Evolutionary conservation across 176 grass and related monocot species (phyloP).

Genomic region (Pontederia crassipes): DNA sequence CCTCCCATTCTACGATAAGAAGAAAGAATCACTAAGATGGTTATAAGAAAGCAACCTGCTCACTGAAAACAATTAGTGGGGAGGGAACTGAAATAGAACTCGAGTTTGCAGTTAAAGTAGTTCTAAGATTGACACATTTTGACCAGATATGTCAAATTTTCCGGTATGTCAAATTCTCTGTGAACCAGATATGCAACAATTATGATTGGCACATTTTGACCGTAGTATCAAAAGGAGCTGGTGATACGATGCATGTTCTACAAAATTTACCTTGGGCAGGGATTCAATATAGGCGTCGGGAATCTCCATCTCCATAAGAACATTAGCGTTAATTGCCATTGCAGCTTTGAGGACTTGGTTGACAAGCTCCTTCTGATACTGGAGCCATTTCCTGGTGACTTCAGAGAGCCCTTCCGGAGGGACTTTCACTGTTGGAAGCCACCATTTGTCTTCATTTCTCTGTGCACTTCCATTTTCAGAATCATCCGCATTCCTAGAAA

Average conservation of each 20-base stretch:
- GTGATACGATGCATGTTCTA: not conserved
- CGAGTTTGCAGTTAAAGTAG: too few species aligned
- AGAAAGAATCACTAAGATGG: not conserved
- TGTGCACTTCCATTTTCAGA: conserved; percentile 35
- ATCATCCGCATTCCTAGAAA: conserved; percentile 57
- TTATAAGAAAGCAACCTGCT: too few species aligned
- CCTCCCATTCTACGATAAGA: conserved; percentile 51
- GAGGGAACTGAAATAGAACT: too few species aligned
- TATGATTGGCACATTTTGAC: too few species aligned
- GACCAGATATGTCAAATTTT: too few species aligned
- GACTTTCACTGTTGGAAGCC: conserved; percentile 80
- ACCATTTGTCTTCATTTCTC: conserved; percentile 82
- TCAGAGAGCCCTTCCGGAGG: conserved; percentile 42
- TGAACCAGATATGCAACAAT: too few species aligned
- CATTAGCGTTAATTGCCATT: conserved; percentile 97
- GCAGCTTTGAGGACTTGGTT: conserved; percentile 96
- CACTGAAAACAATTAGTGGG: too few species aligned
- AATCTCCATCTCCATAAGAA: conserved; percentile 88
- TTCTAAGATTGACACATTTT: too few species aligned
- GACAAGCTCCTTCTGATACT: conserved; percentile 64
- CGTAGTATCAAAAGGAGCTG: too few species aligned
- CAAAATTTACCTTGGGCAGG: conserved; percentile 60
- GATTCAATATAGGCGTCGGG: conserved; percentile 67
- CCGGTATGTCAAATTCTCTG: too few species aligned
- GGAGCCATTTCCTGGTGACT: conserved; percentile 48